Base-by-base conservation (phyloP, 495 filamentous ascomycete genomes). In the Pseudomonodictys pantanalensis region DNA sequence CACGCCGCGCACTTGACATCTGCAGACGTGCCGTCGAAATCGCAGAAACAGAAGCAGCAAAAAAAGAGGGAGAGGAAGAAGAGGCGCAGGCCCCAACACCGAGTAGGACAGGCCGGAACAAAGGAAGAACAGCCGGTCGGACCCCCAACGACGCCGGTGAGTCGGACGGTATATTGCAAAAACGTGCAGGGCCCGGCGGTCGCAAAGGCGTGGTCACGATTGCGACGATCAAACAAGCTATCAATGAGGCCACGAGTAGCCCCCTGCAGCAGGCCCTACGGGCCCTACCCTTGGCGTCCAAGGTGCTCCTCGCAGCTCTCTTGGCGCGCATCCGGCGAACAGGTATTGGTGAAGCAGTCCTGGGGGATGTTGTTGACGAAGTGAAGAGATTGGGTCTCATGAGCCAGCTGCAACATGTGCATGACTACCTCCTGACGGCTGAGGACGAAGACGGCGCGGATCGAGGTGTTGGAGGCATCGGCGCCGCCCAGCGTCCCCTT, bases 1-100 rank as follows among this genome's bases (percentile, higher is more conserved):
- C 95, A 11, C 79, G 95, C 25, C 83, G 95, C 23, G 92, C 92
- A 2, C 77, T 99, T 7, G 95, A 99, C 67, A 97, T 99, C 46
- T 99, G 95, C 69, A 82, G 95, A 0, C 83, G 95, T 47, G 95
- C 95, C 1, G 93, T 99, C 7, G 95, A 99, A 71, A 84, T 99
- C 18, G 93, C 93, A 10, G 95, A 99, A 71, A 80, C 87, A 47
- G 83, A 90, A 41, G 67, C 48, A 11, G 56, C 58, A 39, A 53
- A 25, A 61, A 56, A 70, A n/a, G 70, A 68, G 17, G 22, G 30
- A 1, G 71, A 72, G 1, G 69, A 56, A 18, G 58, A 70, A 20
- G 77, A 72, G 29, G 72, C 73, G 0, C 56, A 56, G 41, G 62
- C 75, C 10, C 60, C 65, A 29, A 78, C 77, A 15, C 77, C 76